Conservation (phyloP, 345 rosid genomes). For the Aquilaria sinensis region DNA sequence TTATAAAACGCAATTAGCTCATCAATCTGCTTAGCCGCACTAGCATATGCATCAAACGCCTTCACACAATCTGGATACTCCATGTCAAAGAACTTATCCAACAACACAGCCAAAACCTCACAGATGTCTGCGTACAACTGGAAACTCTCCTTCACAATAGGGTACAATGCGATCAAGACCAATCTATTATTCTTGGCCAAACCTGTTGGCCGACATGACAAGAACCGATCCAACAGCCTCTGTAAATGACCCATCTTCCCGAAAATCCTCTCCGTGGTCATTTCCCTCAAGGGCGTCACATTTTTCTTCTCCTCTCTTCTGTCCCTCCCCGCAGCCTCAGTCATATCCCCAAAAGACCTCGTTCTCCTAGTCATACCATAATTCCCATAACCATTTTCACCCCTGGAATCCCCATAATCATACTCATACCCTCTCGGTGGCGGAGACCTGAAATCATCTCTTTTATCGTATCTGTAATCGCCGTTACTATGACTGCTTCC, state of each 20-base stretch:
- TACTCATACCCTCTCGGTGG: slow-evolving; percentile 52
- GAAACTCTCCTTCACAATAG: slow-evolving; percentile 74
- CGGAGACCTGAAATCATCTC: slow-evolving; percentile 63
- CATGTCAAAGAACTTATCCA: slow-evolving; percentile 84
- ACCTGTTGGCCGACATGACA: slow-evolving; percentile 83
- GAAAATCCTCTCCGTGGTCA: slow-evolving; percentile 71
- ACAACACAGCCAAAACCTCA: slow-evolving; percentile 70
- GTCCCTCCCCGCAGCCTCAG: slow-evolving; percentile 33
- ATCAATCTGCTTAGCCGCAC: slow-evolving; percentile 74
- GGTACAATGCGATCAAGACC: slow-evolving; percentile 69
- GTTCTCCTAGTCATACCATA: slow-evolving; percentile 51
- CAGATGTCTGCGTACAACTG: slow-evolving; percentile 77
- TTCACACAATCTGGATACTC: slow-evolving; percentile 78
- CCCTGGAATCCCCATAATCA: slow-evolving; percentile 43
- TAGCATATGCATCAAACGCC: slow-evolving; percentile 68
- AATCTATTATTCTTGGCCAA: slow-evolving; percentile 63
- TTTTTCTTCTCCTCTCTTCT: slow-evolving; percentile 30
- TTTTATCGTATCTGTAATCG: slow-evolving; percentile 25
- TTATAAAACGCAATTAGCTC: slow-evolving; percentile 66
- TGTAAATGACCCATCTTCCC: slow-evolving; percentile 84
- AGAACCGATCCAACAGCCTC: slow-evolving; percentile 75
- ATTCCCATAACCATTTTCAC: slow-evolving; percentile 25
- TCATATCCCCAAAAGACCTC: slow-evolving; percentile 67
- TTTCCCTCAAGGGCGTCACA: slow-evolving; percentile 65
- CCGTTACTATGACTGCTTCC: slow-evolving; percentile 19